These are phyloP conservation scores for Neoboletus magnificus DNA, from an alignment of 768 basidiomycete genomes.

Conservation along the genomic window DNA sequence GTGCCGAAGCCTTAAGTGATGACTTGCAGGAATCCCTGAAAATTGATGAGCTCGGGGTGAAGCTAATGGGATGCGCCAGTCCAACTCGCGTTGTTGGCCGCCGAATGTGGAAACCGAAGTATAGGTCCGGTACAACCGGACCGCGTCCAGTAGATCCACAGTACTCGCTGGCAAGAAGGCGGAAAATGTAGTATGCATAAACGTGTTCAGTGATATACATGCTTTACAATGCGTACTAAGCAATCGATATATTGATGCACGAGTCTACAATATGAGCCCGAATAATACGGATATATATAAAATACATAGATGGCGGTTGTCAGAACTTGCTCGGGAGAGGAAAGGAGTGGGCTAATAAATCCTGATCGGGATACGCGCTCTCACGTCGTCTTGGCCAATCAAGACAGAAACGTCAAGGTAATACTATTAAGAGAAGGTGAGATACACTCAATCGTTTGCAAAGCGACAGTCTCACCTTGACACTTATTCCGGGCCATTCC, in stretches of 20 bases:
- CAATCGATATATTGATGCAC: neutral
- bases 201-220: conserved; percentile 2
- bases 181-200: neutral
- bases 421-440: conserved; percentile 44
- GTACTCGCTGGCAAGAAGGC: neutral
- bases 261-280: neutral
- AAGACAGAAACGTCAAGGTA: conserved; percentile 70
- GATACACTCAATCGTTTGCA: conserved; percentile 7
- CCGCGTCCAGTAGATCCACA: neutral
- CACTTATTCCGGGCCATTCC: conserved; percentile 63
- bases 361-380: conserved; percentile 59
- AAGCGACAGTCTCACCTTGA: conserved; percentile 49
- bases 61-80: neutral
- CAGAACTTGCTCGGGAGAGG: neutral
- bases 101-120: conserved; percentile 3
- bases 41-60: neutral
- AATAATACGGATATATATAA: conserved; percentile 4
- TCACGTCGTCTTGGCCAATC: conserved; percentile 58
- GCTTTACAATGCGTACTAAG: conserved; percentile 5
- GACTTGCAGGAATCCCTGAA: neutral
- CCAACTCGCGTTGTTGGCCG: neutral
- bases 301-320: neutral
- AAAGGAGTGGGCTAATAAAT: conserved; percentile 38
- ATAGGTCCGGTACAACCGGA: neutral
- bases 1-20: neutral